phyloP scores from a whole-genome alignment of 805 yeast species.

The Metschnikowia gruessii region DNA sequence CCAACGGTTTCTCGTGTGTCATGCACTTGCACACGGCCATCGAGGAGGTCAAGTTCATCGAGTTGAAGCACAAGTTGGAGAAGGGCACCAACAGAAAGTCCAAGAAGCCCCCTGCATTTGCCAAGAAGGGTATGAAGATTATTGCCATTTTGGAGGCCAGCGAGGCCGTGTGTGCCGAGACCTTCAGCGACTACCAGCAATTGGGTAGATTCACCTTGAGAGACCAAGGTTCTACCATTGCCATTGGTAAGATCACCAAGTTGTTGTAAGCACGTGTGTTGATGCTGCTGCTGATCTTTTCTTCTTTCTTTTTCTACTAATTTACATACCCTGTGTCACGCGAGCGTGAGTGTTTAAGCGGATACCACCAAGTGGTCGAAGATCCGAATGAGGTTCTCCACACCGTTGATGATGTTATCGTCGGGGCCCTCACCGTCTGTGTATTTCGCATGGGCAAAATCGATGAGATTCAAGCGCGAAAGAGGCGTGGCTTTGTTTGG shows the following conservation, averaged over 20 bases:
- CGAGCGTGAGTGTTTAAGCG: neutral
- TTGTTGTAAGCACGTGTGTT: conserved; percentile 65
- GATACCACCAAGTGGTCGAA: conserved; percentile 30
- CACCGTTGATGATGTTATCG: conserved; percentile 65
- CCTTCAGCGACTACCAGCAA: conserved; percentile 89
- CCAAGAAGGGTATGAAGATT: conserved; percentile 97
- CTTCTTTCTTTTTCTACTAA: neutral
- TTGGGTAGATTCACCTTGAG: conserved; percentile 97
- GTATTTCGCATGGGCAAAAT: conserved; percentile 82
- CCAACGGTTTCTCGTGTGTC: conserved; percentile 95
- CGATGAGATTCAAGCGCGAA: conserved; percentile 61
- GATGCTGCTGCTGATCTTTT: conserved; percentile 2
- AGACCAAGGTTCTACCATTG: conserved; percentile 98
- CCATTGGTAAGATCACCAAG: conserved; percentile 96
- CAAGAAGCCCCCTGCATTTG: conserved; percentile 96
- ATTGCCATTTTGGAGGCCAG: conserved; percentile 86
- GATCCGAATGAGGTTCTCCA: conserved; percentile 54
- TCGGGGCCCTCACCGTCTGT: conserved; percentile 67
- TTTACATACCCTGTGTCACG: neutral
- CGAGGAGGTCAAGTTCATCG: conserved; percentile 84
- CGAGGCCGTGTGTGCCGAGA: conserved; percentile 91
- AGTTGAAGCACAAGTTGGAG: conserved; percentile 87
- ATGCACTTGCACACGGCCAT: conserved; percentile 99
- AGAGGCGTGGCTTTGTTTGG: neutral
- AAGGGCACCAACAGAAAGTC: conserved; percentile 96